Percentiles rank a stretch among this genome's conserved stretches.
Conservation (phyloP, 768 basidiomycete species). For the Cytidiella melzeri region DNA sequence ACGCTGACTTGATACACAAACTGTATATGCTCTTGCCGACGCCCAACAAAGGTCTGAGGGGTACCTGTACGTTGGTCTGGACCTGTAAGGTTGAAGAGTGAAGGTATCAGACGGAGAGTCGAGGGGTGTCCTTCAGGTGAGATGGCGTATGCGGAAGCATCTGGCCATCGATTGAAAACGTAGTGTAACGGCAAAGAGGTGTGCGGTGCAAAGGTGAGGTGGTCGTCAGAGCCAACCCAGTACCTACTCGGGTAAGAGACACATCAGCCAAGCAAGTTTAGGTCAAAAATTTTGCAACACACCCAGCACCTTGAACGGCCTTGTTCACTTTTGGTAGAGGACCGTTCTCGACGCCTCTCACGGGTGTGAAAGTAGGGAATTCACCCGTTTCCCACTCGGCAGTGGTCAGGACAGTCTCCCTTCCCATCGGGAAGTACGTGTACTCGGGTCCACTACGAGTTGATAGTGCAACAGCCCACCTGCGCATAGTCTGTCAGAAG, state of each 20-base stretch:
- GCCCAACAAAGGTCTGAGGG: conserved; percentile 1
- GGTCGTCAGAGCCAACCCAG: not conserved
- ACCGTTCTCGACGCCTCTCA: not conserved
- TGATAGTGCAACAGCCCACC: conserved; percentile 3
- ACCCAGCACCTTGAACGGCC: not conserved
- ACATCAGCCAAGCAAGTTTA: no score
- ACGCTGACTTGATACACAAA: not conserved
- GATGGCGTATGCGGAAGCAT: conserved; percentile 2
- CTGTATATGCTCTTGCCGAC: conserved; percentile 2
- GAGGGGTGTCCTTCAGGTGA: conserved; percentile 1
- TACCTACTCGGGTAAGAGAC: not conserved
- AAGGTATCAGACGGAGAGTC: conserved; percentile 1
- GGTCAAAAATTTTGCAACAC: no score
- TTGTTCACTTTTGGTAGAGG: not conserved
- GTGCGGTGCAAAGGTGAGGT: not conserved
- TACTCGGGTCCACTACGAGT: conserved; percentile 3
- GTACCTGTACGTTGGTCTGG: not conserved
- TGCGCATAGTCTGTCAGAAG: no score
- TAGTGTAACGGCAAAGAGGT: not conserved
- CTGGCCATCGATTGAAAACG: conserved; percentile 4
- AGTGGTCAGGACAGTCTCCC: conserved; percentile 3
- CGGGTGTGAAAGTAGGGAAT: conserved; percentile 4
- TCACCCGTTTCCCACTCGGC: conserved; percentile 6
- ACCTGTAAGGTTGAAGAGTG: conserved; percentile 1
- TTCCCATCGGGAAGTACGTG: conserved; percentile 8